Evolutionary conservation across 495 filamentous ascomycete species (phyloP).

Genomic region (Massariosphaeria phaeospora): DNA sequence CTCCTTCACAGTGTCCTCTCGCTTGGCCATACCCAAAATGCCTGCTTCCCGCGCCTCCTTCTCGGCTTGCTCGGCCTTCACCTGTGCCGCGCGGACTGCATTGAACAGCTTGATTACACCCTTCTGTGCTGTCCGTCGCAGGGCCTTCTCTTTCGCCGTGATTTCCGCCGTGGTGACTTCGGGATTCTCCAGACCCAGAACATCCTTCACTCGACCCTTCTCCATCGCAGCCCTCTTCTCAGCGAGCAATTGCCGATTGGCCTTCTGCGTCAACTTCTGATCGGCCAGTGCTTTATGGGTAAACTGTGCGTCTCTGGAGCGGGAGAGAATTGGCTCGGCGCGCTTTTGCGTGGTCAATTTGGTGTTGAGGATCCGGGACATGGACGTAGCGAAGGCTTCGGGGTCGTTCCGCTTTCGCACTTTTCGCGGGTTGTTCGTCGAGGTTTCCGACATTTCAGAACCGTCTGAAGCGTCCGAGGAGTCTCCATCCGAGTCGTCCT

Average conservation of each 20-base stretch:
- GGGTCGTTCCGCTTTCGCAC: constrained; percentile 82
- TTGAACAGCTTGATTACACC: constrained; percentile 95
- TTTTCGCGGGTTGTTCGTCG: constrained; percentile 28
- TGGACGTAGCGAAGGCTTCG: constrained; percentile 79
- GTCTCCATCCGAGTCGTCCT: constrained; percentile 39
- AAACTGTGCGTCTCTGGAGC: constrained; percentile 63
- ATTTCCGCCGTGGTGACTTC: constrained; percentile 53
- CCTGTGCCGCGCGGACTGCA: constrained; percentile 86
- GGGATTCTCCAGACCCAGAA: constrained; percentile 54
- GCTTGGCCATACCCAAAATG: constrained; percentile 64
- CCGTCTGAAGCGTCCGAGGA: constrained; percentile 31
- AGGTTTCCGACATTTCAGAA: constrained; percentile 34
- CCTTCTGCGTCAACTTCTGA: constrained; percentile 71
- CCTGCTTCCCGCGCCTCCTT: constrained; percentile 62
- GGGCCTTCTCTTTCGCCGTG: constrained; percentile 69
- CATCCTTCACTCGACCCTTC: constrained; percentile 81
- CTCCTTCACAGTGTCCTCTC: constrained; percentile 81
- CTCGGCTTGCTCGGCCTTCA: constrained; percentile 71
- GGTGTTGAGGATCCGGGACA: constrained; percentile 80
- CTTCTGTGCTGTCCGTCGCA: constrained; percentile 81
- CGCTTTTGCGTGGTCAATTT: constrained; percentile 78
- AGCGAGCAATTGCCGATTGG: constrained; percentile 68
- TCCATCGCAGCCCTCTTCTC: constrained; percentile 79
- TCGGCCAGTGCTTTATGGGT: constrained; percentile 63
- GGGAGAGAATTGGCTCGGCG: constrained; percentile 80